Conservation (phyloP, 2,329 filamentous ascomycete species). For the Sclerotinia sclerotiorum region DNA sequence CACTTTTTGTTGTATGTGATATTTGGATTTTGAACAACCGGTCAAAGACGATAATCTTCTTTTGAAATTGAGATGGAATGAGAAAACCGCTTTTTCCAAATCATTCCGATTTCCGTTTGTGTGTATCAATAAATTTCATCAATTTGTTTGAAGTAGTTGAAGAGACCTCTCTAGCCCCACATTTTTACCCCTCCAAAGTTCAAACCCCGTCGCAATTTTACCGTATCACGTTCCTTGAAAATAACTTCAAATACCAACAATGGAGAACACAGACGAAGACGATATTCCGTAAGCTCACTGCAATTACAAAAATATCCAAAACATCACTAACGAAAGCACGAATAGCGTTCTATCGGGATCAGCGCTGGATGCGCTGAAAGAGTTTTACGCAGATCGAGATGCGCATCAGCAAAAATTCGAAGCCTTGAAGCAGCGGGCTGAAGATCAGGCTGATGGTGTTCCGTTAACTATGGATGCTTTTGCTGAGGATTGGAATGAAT, state of each 20-base stretch:
- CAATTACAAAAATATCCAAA: background rate
- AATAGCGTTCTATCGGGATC: slow-evolving; percentile 62
- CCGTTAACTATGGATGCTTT: slow-evolving; percentile 66
- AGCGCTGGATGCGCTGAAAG: slow-evolving; percentile 66
- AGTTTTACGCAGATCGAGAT: slow-evolving; percentile 74
- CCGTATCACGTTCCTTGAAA: slow-evolving; percentile 21
- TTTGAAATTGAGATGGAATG: slow-evolving; percentile 4
- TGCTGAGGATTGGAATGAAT: slow-evolving; percentile 78
- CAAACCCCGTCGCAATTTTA: background rate
- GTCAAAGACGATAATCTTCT: background rate
- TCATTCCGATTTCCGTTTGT: background rate
- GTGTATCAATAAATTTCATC: background rate
- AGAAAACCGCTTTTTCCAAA: background rate
- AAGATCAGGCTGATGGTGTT: slow-evolving; percentile 48
- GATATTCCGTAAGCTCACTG: slow-evolving; percentile 28
- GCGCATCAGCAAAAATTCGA: slow-evolving; percentile 65
- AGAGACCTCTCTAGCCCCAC: slow-evolving; percentile 7
- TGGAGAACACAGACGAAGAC: slow-evolving; percentile 29
- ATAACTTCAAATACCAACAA: slow-evolving; percentile 20
- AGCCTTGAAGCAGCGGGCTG: slow-evolving; percentile 61
- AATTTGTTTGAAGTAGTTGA: background rate
- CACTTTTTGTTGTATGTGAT: slow-evolving; percentile 10
- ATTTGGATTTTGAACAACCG: background rate
- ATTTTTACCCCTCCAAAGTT: slow-evolving; percentile 18
- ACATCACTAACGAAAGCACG: background rate